Percentiles rank a stretch among this genome's conserved stretches.
Evolutionary conservation across 306 rosid species (phyloP).

Genomic region (Argentina anserina): DNA sequence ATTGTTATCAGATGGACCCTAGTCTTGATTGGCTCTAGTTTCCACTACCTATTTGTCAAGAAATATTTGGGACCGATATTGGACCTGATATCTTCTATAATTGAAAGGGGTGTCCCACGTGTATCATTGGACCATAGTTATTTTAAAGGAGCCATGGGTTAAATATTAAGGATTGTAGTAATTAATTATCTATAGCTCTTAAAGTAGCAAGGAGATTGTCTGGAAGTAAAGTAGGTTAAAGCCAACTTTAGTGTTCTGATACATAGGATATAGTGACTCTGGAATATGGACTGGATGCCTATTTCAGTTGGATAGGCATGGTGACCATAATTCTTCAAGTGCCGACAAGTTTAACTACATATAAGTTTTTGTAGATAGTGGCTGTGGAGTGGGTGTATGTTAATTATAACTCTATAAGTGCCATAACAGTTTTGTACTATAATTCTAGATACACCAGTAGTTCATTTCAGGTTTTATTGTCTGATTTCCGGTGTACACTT

Average conservation of each 20-base stretch:
- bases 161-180: conserved; percentile 8
- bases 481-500: neutral
- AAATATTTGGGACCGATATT: conserved; percentile 13
- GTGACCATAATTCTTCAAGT: neutral
- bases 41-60: conserved; percentile 7
- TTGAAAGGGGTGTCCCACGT: neutral
- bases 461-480: conserved; percentile 1
- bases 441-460: neutral
- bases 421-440: conserved; percentile 3
- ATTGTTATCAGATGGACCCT: neutral
- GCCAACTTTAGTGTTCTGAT: neutral
- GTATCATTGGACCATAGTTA: neutral
- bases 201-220: conserved; percentile 6
- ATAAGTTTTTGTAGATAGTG: neutral
- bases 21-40: conserved; percentile 9
- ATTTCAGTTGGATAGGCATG: neutral
- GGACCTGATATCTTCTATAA: conserved; percentile 16
- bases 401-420: neutral
- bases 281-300: neutral
- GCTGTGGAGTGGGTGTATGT: neutral
- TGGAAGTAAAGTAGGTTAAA: neutral
- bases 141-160: conserved; percentile 8
- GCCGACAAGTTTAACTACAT: neutral
- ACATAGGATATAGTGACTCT: neutral
- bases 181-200: conserved; percentile 1